Conservation (phyloP, 495 filamentous ascomycete species). For the Penicillium egyptiacum region DNA sequence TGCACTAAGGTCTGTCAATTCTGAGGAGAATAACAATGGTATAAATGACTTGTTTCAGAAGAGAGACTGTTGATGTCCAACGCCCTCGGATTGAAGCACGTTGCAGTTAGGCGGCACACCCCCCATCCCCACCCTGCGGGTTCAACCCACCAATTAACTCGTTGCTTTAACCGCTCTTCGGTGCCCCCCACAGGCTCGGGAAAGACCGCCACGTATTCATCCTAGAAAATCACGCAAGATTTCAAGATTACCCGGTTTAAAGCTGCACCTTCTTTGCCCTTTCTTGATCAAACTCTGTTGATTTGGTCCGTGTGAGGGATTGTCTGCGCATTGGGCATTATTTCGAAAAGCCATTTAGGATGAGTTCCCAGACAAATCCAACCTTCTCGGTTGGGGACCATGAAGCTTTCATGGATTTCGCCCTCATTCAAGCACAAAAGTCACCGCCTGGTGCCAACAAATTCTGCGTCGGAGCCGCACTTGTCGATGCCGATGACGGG, state of each 20-base stretch:
- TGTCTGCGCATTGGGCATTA: no score
- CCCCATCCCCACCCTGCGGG: no score
- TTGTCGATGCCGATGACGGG: constrained; percentile 26
- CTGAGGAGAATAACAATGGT: no score
- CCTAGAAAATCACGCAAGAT: no score
- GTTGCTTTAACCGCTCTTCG: background rate
- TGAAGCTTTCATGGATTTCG: constrained; percentile 31
- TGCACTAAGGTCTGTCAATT: no score
- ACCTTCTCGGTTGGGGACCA: constrained; percentile 29
- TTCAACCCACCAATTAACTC: constrained; percentile 1
- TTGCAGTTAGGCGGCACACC: no score
- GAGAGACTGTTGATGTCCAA: no score
- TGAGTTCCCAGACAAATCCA: constrained; percentile 26
- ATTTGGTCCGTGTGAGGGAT: background rate
- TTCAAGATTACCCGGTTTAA: no score
- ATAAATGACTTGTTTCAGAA: no score
- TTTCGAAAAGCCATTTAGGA: background rate
- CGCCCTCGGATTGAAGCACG: no score
- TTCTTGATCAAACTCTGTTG: background rate
- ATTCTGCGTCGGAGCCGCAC: constrained; percentile 36
- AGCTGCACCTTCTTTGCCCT: background rate
- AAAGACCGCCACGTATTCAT: background rate
- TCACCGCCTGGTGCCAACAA: constrained; percentile 33
- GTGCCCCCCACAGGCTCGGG: background rate
- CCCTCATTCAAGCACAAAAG: constrained; percentile 25